Evolutionary conservation across 805 yeast species (phyloP), one percentile per base, ranked within the genome.

Genomic region (Kazachstania bromeliacearum): DNA sequence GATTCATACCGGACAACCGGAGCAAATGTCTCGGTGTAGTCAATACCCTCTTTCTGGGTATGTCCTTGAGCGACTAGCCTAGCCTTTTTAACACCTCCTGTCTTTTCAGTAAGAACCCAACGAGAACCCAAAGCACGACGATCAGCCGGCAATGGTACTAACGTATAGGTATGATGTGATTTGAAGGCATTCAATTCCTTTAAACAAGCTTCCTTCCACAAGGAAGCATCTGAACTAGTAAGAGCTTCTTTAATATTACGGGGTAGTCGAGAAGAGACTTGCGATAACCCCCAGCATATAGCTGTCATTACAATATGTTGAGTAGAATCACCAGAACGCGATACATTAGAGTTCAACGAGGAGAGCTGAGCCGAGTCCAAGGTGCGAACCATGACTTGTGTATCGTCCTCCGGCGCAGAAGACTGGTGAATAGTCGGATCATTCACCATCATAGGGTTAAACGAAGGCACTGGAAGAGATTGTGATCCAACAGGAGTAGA

Each of bases 11-110:
- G 36, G 15, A 50, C 39, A 17, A 51, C 57, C 7, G 57, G 55
- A n/a, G 59, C 50, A 38, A 49, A 53, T 2, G 51, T 50, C 31
- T 46, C 57, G 3, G 37, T 24, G 33, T 50, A 55, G 34, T 53
- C 52, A 17, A 53, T 37, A 13, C 56, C 57, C n/a, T 37, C 39
- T 5, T 25, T 33, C 30, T 52, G 56, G 5, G 39, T 37, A 34
- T 39, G 44, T 2, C 57, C 59, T 32, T 52, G 40, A 12, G 52
- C 54, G 12, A 53, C 59, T 4, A 54, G 28, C 7, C 56, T 29
- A 9, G 57, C 53, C 30, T 53, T 54, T 7, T 48, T 35, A 7
- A 19, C 13, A 14, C 35, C 39, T 18, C 12, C 18, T 16, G 28
- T 36, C 27, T 51, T 51, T 13, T 26, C 25, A 12, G 43, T 46